Conservation (phyloP, 257 asterid genomes). For the Capsicum rhomboideum region DNA sequence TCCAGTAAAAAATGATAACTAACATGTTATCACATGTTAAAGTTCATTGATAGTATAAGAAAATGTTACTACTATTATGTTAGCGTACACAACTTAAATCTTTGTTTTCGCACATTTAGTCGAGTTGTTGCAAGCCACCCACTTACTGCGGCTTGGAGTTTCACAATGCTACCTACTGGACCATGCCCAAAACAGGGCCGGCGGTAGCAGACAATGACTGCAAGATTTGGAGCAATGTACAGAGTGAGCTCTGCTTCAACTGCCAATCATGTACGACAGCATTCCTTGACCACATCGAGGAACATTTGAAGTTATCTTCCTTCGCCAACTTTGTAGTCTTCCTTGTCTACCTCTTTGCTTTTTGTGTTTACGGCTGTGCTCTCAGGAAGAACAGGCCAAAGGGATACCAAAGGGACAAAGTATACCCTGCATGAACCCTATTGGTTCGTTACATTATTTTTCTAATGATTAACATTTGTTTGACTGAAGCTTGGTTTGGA, state of each 20-base stretch:
- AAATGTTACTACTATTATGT: not conserved
- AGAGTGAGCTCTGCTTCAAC: slow-evolving; percentile 31
- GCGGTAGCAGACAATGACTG: slow-evolving; percentile 27
- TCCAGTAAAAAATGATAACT: too few species aligned
- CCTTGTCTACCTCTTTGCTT: slow-evolving; percentile 10
- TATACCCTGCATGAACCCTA: not conserved
- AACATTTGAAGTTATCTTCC: slow-evolving; percentile 30
- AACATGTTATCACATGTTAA: too few species aligned
- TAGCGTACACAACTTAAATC: not conserved
- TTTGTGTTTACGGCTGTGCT: slow-evolving; percentile 43
- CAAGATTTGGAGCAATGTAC: slow-evolving; percentile 38
- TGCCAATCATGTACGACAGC: slow-evolving; percentile 41
- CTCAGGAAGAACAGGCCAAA: slow-evolving; percentile 17
- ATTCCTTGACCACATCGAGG: slow-evolving; percentile 14
- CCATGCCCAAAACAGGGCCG: slow-evolving; percentile 20
- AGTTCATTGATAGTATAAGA: too few species aligned
- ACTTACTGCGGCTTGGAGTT: slow-evolving; percentile 31
- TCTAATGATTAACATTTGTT: not conserved
- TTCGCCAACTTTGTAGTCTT: slow-evolving; percentile 11
- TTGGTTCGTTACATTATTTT: not conserved
- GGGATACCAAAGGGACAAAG: not conserved
- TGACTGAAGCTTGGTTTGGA: not conserved
- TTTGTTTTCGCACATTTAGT: slow-evolving; percentile 11
- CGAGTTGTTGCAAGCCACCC: slow-evolving; percentile 64
- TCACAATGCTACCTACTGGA: slow-evolving; percentile 41